Evolutionary conservation across 768 basidiomycete species (phyloP), one percentile per base, ranked within the genome.

Genomic region (Trametes sanguinea): DNA sequence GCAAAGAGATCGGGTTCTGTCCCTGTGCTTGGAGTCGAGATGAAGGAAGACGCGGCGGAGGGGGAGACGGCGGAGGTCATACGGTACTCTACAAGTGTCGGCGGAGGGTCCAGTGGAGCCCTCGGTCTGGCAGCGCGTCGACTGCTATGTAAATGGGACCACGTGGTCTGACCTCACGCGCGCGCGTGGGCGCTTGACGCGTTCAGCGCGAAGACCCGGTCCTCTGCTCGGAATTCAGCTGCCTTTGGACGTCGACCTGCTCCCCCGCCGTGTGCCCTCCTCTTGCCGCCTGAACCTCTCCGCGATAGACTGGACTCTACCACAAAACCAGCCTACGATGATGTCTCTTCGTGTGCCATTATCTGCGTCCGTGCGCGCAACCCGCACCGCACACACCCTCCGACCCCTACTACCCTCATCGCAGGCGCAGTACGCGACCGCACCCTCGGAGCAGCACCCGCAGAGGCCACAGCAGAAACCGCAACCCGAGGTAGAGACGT

Each of bases 1-100:
- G 82, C 0, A 90, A 76, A n/a, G 93, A 86, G 43, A 95, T 82
- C 2, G 95, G 94, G 68, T 90, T 91, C 62, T 85, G 81, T 71
- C 68, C 61, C 22, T 67, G 60, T 16, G 37, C 14, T 16, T 67
- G 60, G 6, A 68, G 53, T 55, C 39, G 54, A 66, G 47, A 65
- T n/a, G 68, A 64, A 55, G 68, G 68, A 67, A 8, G 54, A 46
- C 10, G 69, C 35, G 40, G 74, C 69, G 37, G 61, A 56, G 27
- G 69, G 64, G 51, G 67, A 52, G 44, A 68, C 57, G 46, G 69
- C 42, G 50, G 57, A 33, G 48, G 48, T 27, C 48, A 50, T 65
- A 55, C 52, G 37, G 11, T 39, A 13, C 39, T 13, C 8, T 7
- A 22, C 48, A 22, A 22, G 14, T 51, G 2, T 7, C 16, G 27